Evolutionary conservation across 2,329 filamentous ascomycete genomes (phyloP), one percentile per base, ranked within the genome.

Genomic region (Colletotrichum echinochloae): DNA sequence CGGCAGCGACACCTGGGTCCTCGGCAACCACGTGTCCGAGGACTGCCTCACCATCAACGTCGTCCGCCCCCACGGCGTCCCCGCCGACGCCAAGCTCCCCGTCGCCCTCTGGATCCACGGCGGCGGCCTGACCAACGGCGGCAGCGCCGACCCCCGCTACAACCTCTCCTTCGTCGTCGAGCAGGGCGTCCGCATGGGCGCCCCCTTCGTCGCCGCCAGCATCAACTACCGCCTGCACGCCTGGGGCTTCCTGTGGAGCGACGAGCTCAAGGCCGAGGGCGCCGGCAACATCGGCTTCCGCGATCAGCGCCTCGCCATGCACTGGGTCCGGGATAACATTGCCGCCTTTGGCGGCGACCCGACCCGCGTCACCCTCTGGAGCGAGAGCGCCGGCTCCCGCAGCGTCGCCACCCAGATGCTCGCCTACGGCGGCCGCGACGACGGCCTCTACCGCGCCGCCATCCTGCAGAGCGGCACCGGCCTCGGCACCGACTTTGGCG

Each of bases 61-160:
- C 46, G 72, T 78, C 54, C 74, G 75, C 5, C 77, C 77, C 12
- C 44, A 72, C 65, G 73, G 73, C 49, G 35, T 74, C 62, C 30
- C 82, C 55, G 70, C 77, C 59, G 75, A 76, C 26, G 79, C 79
- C 35, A 82, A 80, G 20, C 81, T 91, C 2, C 89, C 89, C 0
- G 86, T 91, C 8, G 83, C 81, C 18, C 82, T 90, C 0, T 91
- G 89, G 88, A 89, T 91, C 35, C 86, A 90, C 73, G 84, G 84
- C 51, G 79, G 80, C 56, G 76, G 70, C 49, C 66, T 72, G 37
- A 66, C 49, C n/a, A 73, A 69, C 65, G 75, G 74, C 26, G 67
- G 73, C 18, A 71, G 73, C 79, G 20, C 74, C 74, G 84, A 87
- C 64, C 76, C 83, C 28, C 82, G 88, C 37, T 92, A 91, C 76